Percentiles rank a stretch among this genome's conserved stretches.
Conservation (phyloP, 345 rosid species). For the Lenwebbia sp. region DNA sequence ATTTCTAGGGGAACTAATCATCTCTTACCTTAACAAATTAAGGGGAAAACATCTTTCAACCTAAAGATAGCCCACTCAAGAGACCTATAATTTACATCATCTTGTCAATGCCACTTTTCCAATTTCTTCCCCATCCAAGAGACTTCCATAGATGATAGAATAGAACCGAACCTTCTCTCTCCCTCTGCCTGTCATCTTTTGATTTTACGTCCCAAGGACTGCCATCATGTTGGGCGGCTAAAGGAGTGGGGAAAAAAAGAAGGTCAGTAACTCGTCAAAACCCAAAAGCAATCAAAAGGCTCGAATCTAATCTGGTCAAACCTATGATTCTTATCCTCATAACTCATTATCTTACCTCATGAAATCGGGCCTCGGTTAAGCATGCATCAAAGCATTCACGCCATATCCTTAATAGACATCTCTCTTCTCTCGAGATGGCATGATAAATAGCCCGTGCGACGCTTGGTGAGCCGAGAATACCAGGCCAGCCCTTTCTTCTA, state of each 20-base stretch:
- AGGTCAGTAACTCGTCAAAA: background rate
- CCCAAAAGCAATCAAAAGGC: background rate
- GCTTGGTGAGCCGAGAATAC: no score
- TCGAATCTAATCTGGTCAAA: background rate
- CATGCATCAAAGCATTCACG: background rate
- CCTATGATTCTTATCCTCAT: background rate
- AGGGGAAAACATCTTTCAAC: background rate
- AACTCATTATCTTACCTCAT: background rate
- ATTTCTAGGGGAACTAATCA: background rate
- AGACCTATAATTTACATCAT: background rate
- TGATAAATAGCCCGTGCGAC: no score
- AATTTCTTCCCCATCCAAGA: background rate
- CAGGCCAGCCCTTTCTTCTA: no score
- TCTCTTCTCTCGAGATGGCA: background rate
- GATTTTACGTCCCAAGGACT: background rate
- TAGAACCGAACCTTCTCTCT: no score
- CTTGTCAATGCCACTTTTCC: background rate
- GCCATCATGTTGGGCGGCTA: background rate
- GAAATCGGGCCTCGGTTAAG: background rate
- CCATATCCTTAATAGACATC: background rate
- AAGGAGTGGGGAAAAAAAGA: background rate
- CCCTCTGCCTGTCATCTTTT: no score
- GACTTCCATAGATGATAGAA: background rate
- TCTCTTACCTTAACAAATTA: background rate
- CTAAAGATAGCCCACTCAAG: background rate